These are phyloP conservation scores for Candida argentea DNA, from an alignment of 805 yeast genomes.

Conservation along the genomic window DNA sequence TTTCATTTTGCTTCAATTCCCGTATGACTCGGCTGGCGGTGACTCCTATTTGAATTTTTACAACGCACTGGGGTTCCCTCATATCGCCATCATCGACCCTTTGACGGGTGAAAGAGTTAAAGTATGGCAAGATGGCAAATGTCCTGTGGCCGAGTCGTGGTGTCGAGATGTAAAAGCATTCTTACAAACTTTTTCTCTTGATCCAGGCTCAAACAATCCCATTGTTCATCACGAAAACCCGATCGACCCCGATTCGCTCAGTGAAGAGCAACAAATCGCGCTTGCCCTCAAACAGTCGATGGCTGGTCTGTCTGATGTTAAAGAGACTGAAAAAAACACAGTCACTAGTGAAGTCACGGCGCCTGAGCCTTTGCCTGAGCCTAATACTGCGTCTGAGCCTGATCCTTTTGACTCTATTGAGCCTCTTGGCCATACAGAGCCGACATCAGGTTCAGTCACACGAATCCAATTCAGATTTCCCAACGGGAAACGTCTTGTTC, in stretches of 20 bases:
- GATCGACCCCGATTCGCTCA: conserved; percentile 52
- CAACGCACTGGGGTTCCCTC: conserved; percentile 65
- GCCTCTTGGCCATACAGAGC: conserved; percentile 52
- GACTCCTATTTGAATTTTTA: conserved; percentile 62
- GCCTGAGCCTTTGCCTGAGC: not conserved
- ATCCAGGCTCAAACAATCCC: conserved; percentile 57
- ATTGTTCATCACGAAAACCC: conserved; percentile 47
- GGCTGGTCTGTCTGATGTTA: conserved; percentile 18
- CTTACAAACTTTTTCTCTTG: conserved; percentile 52
- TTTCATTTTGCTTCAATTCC: conserved; percentile 82
- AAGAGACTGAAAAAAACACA: conserved; percentile 8
- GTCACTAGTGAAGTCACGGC: conserved; percentile 7
- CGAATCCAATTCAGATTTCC: conserved; percentile 84
- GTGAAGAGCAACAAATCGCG: conserved; percentile 80
- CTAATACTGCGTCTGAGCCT: not conserved
- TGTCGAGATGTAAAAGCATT: conserved; percentile 62
- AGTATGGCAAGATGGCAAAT: conserved; percentile 57
- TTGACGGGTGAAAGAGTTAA: conserved; percentile 86
- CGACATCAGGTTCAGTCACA: conserved; percentile 49
- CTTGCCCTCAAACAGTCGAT: conserved; percentile 64
- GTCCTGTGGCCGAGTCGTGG: conserved; percentile 54
- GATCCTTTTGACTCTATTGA: conserved; percentile 36
- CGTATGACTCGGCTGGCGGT: conserved; percentile 68
- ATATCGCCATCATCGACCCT: conserved; percentile 87
- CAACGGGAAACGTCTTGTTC: conserved; percentile 73